Conservation (phyloP, 2,329 filamentous ascomycete species). For the Chaetomium globosum region DNA sequence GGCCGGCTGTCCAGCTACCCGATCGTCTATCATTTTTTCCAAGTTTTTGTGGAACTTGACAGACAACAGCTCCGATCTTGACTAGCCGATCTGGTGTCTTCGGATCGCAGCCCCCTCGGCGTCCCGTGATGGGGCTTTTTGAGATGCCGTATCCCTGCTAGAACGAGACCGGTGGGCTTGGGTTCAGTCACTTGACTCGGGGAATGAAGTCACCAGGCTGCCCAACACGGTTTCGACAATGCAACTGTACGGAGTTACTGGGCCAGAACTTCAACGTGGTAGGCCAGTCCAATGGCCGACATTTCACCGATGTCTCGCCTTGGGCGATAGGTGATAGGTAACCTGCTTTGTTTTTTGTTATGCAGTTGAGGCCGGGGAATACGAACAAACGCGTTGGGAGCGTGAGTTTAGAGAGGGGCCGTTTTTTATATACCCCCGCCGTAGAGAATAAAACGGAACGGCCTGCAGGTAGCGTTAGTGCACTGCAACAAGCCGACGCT, state of each 20-base stretch:
- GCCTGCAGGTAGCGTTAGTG: background rate
- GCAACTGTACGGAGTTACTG: conserved; percentile 13
- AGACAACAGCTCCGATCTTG: background rate
- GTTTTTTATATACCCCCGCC: background rate
- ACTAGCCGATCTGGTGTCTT: background rate
- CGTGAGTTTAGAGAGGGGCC: background rate
- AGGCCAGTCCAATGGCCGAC: conserved; percentile 7
- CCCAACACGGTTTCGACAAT: conserved; percentile 1
- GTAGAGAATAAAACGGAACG: background rate
- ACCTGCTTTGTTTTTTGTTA: background rate
- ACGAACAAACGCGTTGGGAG: background rate
- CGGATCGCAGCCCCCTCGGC: background rate
- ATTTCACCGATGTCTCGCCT: conserved; percentile 12
- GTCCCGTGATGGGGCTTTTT: background rate
- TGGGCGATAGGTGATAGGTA: background rate
- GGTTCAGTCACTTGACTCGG: conserved; percentile 8
- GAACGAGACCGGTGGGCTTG: background rate
- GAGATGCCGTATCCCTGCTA: conserved; percentile 7
- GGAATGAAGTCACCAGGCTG: background rate
- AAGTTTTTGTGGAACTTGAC: conserved; percentile 11
- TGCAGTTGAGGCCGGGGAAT: background rate
- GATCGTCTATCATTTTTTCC: background rate
- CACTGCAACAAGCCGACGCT: background rate
- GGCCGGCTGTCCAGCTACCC: no score
- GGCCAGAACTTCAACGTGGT: conserved; percentile 1